A percentile compares a stretch with the other conserved stretches of the same genome.
phyloP scores from a whole-genome alignment of 371 early-diverging fungal species.

The Rhizopus sp. region DNA sequence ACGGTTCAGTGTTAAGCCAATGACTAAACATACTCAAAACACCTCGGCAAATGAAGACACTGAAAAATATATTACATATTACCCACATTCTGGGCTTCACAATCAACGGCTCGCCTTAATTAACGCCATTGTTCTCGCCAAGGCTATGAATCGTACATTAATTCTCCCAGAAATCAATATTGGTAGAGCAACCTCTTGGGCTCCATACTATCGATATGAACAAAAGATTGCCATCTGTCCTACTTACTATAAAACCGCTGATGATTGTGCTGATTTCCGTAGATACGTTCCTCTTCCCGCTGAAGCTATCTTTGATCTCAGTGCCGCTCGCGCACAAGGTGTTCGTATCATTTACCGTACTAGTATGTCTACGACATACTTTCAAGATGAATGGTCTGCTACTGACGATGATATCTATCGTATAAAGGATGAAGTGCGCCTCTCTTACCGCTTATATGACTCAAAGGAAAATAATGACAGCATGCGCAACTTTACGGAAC shows the following conservation, averaged over 20 bases:
- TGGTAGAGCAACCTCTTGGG: conserved; percentile 41
- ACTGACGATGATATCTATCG: conserved; percentile 26
- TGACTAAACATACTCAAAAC: background rate
- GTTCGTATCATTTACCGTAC: conserved; percentile 33
- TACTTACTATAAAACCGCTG: conserved; percentile 10
- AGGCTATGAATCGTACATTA: conserved; percentile 58
- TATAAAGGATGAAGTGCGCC: conserved; percentile 36
- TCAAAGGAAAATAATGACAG: conserved; percentile 16
- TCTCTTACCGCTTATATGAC: conserved; percentile 54
- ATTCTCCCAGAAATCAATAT: conserved; percentile 51
- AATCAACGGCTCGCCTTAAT: conserved; percentile 60
- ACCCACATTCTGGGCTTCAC: conserved; percentile 65
- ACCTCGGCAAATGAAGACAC: background rate
- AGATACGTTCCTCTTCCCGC: conserved; percentile 42
- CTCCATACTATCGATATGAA: conserved; percentile 11
- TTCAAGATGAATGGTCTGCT: conserved; percentile 14
- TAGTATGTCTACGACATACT: conserved; percentile 33
- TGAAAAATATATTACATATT: conserved; percentile 51
- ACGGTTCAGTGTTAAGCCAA: conserved; percentile 11
- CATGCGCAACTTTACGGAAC: conserved; percentile 25
- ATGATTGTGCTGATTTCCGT: conserved; percentile 38
- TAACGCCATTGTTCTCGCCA: conserved; percentile 59
- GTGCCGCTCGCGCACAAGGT: conserved; percentile 22
- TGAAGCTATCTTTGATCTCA: conserved; percentile 41
- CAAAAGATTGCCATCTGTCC: conserved; percentile 6